Evolutionary conservation across 169 alveolate genomes (phyloP), one percentile per base, ranked within the genome.

Genomic region (Plasmodium blacklocki): DNA sequence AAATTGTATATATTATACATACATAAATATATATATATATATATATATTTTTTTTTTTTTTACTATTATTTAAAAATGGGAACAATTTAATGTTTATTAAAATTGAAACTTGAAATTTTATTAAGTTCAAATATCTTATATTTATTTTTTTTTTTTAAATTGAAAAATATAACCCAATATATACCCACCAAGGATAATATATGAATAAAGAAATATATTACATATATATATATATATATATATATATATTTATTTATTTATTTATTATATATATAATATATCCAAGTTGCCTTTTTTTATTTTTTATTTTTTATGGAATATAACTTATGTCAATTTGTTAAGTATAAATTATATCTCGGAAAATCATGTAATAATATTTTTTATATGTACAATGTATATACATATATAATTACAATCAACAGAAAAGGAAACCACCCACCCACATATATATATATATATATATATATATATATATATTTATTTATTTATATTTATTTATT

Each of bases 351-450:
- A 62, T 43, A 62, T 18, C 45, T 21, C 9, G 11, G 71, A 43
- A 62, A 62, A 62, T 8, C 9, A 62, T 62, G 71, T 62, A 62
- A 62, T 62, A 3, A 19, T 21, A 21, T 62, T 62, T 18, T 62
- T 4, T 21, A 21, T 62, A 23, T 62, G 29, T 7, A 23, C 3
- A 43, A 59, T 15, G 21, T 59, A 59, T 15, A 52, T 12, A 39
- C 47, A 56, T 56, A 56, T 56, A 52, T 6, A 56, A 12, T 56
- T 15, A 56, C 15, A 56, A 9, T 18, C 2, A 18, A 56, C 3
- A 15, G 18, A 12, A 56, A 56, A 56, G 18, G 2, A 26, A 26
- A 26, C 39, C 39, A 15, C 21, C n/a, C 18, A 56, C 9, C 5
- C 8, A 9, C 11, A 54, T 54, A 56, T 56, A 2, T 56, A 56